A percentile compares a stretch with the other conserved stretches of the same genome.
phyloP scores from a whole-genome alignment of 164 flowering plant genomes.

The Protea cynaroides region DNA sequence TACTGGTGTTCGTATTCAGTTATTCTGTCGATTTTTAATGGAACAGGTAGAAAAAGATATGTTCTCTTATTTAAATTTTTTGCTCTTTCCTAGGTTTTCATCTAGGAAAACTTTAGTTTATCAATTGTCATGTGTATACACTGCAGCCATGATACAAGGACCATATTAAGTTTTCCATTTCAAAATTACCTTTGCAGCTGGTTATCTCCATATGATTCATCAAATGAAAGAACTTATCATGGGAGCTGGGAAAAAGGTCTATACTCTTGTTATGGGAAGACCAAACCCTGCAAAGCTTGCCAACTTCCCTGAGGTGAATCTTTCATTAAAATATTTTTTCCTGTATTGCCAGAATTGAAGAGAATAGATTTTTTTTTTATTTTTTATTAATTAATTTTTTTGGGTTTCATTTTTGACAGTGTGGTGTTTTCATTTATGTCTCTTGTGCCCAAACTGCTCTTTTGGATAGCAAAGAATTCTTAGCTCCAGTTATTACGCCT shows the following conservation, averaged over 20 bases:
- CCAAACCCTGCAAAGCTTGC: slow-evolving; percentile 98
- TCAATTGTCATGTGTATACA: too few species aligned
- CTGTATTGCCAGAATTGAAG: neutral
- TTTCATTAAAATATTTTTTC: neutral
- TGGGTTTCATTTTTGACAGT: slow-evolving; percentile 35
- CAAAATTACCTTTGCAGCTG: slow-evolving; percentile 54
- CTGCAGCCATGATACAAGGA: neutral
- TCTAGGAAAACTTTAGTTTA: neutral
- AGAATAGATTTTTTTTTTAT: neutral
- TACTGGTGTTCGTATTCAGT: too few species aligned
- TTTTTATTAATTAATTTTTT: slow-evolving; percentile 5
- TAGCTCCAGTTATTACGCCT: slow-evolving; percentile 91
- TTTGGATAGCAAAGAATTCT: slow-evolving; percentile 91
- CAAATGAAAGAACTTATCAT: slow-evolving; percentile 73
- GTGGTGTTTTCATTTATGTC: slow-evolving; percentile 79
- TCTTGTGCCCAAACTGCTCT: slow-evolving; percentile 97
- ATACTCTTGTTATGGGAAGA: slow-evolving; percentile 82
- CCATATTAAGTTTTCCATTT: slow-evolving; percentile 8
- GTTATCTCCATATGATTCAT: slow-evolving; percentile 78
- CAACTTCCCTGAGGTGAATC: slow-evolving; percentile 84
- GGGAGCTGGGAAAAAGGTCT: slow-evolving; percentile 79
- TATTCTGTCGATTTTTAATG: too few species aligned
- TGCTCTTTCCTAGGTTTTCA: neutral
- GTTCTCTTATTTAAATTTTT: neutral
- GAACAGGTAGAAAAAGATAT: too few species aligned